Evolutionary conservation across 345 rosid genomes (phyloP).

Genomic region (Angophora floribunda): DNA sequence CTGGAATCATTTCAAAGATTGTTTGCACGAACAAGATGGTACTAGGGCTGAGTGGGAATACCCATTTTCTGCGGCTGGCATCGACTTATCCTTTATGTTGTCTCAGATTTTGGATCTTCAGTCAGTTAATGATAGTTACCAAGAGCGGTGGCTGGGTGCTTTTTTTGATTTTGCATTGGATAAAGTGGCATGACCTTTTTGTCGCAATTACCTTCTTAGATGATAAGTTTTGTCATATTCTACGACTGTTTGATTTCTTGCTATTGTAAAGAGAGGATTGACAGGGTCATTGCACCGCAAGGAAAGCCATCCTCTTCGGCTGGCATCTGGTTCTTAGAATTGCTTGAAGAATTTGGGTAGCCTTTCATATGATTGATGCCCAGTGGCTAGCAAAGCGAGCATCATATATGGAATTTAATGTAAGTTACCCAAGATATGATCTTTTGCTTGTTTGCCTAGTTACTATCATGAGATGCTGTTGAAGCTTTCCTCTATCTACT

Average conservation of each 20-base stretch:
- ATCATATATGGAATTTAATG: constrained; percentile 88
- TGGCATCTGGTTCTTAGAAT: constrained; percentile 49
- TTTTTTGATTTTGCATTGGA: not conserved
- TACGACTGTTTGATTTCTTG: not conserved
- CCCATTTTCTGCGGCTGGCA: constrained; percentile 92
- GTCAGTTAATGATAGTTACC: constrained; percentile 26
- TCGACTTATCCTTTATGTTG: constrained; percentile 82
- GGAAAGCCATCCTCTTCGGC: constrained; percentile 62
- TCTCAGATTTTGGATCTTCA: constrained; percentile 82
- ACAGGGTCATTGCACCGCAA: constrained; percentile 3
- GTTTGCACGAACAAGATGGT: constrained; percentile 73
- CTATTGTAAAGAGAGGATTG: not conserved
- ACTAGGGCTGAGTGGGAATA: constrained; percentile 87
- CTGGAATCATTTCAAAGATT: constrained; percentile 71
- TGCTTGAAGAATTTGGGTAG: constrained; percentile 61
- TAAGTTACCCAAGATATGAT: constrained; percentile 4
- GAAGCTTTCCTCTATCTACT: no score
- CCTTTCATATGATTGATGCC: constrained; percentile 54
- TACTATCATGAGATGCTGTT: not conserved
- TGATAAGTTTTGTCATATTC: not conserved
- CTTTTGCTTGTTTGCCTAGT: not conserved
- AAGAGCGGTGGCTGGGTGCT: not conserved
- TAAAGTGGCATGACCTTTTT: not conserved
- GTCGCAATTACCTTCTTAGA: not conserved
- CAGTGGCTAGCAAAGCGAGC: constrained; percentile 89